A percentile compares a stretch with the other conserved stretches of the same genome.
phyloP scores from a whole-genome alignment of 176 grass and related monocot genomes.

The Carex parvula region DNA sequence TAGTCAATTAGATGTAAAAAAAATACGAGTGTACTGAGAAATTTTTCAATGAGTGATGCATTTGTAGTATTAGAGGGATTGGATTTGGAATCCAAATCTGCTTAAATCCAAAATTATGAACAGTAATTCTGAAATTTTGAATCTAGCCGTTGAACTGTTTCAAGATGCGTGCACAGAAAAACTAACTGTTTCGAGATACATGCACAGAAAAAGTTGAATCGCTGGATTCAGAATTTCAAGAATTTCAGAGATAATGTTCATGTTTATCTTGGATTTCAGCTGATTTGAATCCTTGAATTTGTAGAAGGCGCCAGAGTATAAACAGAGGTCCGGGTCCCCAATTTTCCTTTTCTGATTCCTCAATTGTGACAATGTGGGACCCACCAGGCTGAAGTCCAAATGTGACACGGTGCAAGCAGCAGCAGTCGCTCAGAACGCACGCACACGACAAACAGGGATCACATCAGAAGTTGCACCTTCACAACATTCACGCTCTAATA shows the following conservation, averaged over 20 bases:
- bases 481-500: slow-evolving; percentile 7
- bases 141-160: no score
- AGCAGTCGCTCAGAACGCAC: not conserved
- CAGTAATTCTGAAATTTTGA: no score
- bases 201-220: no score
- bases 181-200: no score
- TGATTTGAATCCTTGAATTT: not conserved
- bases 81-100: not conserved
- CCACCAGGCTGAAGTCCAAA: not conserved
- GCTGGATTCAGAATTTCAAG: no score
- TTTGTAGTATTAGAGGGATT: not conserved
- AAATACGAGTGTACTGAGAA: not conserved
- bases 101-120: no score
- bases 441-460: slow-evolving; percentile 8
- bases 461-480: slow-evolving; percentile 7
- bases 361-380: not conserved
- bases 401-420: slow-evolving; percentile 2
- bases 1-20: not conserved
- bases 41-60: not conserved
- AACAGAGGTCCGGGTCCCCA: not conserved
- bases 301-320: not conserved
- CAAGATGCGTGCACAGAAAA: no score
- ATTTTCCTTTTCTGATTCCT: not conserved
- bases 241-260: no score
- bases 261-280: no score